Evolutionary conservation across 257 asterid species (phyloP).

Genomic region (Solanum phureja): DNA sequence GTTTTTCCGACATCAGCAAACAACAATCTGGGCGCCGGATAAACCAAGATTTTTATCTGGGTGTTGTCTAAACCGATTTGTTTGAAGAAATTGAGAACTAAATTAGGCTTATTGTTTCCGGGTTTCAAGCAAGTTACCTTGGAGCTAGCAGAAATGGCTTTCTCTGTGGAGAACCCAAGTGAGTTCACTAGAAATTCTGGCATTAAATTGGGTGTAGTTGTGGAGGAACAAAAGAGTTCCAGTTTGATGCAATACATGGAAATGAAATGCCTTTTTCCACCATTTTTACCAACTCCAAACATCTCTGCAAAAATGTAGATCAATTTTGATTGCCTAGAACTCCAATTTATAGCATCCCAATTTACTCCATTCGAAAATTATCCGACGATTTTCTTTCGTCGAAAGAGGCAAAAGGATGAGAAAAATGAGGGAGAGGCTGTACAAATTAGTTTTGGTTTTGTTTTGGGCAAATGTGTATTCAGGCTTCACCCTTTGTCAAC

Average conservation of each 20-base stretch:
- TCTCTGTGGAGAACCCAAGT: slow-evolving; percentile 11
- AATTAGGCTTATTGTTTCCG: background rate
- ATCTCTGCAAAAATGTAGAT: background rate
- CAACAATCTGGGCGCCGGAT: background rate
- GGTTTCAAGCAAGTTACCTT: background rate
- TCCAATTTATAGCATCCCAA: background rate
- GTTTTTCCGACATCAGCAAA: slow-evolving; percentile 4
- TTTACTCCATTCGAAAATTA: background rate
- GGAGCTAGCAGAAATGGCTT: slow-evolving; percentile 1
- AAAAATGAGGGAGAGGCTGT: background rate
- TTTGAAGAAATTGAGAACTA: slow-evolving; percentile 9
- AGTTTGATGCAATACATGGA: background rate
- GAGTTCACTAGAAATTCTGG: slow-evolving; percentile 2
- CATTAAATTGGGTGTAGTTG: slow-evolving; percentile 1
- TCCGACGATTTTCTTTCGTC: no score
- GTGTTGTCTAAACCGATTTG: slow-evolving; percentile 8
- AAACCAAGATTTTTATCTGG: slow-evolving; percentile 10
- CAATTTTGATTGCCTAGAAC: background rate
- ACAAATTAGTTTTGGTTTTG: background rate
- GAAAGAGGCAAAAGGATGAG: background rate
- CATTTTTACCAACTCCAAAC: background rate
- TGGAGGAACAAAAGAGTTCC: background rate
- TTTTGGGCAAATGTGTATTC: no score
- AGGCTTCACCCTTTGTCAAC: no score
- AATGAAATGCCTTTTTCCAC: background rate